Evolutionary conservation across 2,329 filamentous ascomycete species (phyloP), one percentile per base, ranked within the genome.

Genomic region (Periconia sp.): DNA sequence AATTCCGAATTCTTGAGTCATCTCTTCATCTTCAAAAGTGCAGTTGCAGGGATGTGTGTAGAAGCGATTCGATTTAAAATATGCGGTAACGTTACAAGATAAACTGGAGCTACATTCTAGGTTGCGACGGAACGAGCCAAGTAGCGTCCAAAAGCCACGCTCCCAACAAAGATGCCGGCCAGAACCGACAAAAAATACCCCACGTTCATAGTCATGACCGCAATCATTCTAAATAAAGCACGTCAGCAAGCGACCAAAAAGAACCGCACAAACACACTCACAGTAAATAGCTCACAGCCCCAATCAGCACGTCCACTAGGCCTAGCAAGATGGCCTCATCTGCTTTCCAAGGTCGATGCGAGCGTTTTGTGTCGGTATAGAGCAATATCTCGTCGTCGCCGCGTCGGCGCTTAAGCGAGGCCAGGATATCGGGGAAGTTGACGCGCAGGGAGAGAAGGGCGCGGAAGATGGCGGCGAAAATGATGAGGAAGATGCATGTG

Each of bases 181-280:
- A 94, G 80, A 10, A 92, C 81, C 0, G 89, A 91, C 48, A 91
- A 74, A 70, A 92, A 92, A 70, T 92, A 93, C 11, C 90, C 90
- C 11, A 92, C 82, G 63, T 93, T 93, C 79, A 91, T 84, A 0
- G 89, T 92, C 90, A 93, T 96, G 68, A 94, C 88, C 5, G 89
- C 89, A 74, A 96, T 77, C 91, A 96, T 96, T 47, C 91, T 95
- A 60, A 23, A 15, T 6, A 14, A 37, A 5, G 5, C 15, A 37
- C 10, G 33, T 11, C 11, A 37, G 13, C 6, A n/a, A 5, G 15
- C 10, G 5, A n/a, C 3, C 10, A 37, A n/a, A 37, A 5, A 3
- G 10, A 37, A 37, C n/a, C 8, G 19, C 35, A 19, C 14, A 23
- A 35, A 18, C 37, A 20, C 15, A 85, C 90, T 82, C 74, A 95